Conservation (phyloP, 305 asterid species). For the Plantago coronopus region DNA sequence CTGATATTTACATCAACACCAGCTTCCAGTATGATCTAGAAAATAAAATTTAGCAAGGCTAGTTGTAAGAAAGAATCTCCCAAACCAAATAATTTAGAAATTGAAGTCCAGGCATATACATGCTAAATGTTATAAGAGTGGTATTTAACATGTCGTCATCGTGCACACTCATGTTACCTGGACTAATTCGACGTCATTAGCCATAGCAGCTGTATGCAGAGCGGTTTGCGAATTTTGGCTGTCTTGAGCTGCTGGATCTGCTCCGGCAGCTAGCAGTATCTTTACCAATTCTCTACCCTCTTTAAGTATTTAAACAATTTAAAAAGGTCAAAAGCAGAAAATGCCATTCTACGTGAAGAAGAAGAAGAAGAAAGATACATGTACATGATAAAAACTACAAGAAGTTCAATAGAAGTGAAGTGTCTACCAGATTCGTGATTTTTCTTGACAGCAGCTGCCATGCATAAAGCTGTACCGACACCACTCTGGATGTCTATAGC, state of each 20-base stretch:
- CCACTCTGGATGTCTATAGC: constrained; percentile 88
- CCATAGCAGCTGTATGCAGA: constrained; percentile 94
- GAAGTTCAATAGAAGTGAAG: neutral
- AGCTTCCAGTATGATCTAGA: constrained; percentile 83
- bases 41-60: constrained; percentile 20
- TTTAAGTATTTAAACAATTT: constrained; percentile 27
- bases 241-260: constrained; percentile 89
- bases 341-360: constrained; percentile 16
- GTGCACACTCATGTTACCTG: constrained; percentile 50
- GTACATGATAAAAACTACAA: constrained; percentile 15
- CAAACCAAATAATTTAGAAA: constrained; percentile 14
- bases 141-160: too few species aligned
- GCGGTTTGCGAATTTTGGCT: constrained; percentile 83
- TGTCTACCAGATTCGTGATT: constrained; percentile 58
- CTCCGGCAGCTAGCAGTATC: constrained; percentile 82
- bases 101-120: constrained; percentile 5
- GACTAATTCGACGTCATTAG: constrained; percentile 83
- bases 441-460: constrained; percentile 93
- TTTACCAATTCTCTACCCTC: constrained; percentile 90
- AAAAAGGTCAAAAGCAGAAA: constrained; percentile 24
- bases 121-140: too few species aligned
- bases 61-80: constrained; percentile 15
- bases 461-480: constrained; percentile 91
- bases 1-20: constrained; percentile 93
- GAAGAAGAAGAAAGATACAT: neutral